Percentiles rank a stretch among this genome's conserved stretches.
phyloP scores from a whole-genome alignment of 306 rosid genomes.

The Oxytropis ochrocephala region DNA sequence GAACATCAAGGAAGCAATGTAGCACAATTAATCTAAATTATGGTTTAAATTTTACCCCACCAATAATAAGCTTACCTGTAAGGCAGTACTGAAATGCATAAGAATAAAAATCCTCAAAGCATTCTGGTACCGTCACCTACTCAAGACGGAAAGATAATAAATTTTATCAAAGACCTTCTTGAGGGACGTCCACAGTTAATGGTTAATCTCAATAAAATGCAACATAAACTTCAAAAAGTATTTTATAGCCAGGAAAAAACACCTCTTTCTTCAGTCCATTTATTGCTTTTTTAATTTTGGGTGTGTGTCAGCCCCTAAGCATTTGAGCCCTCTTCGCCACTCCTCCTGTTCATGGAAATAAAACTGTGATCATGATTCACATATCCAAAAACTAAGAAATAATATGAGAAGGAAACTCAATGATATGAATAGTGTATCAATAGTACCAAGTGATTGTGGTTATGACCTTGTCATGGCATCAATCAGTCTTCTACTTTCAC shows the following conservation, averaged over 20 bases:
- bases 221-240: not conserved
- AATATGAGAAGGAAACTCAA: conserved; percentile 6
- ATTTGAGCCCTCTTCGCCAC: conserved; percentile 63
- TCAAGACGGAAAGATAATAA: conserved; percentile 20
- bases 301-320: conserved; percentile 37
- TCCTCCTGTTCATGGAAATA: conserved; percentile 44
- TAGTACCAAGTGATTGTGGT: not conserved
- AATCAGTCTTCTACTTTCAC: not conserved
- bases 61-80: conserved; percentile 42
- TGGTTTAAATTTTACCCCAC: not conserved
- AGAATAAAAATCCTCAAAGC: conserved; percentile 54
- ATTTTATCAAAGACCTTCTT: conserved; percentile 4
- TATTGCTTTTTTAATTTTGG: conserved; percentile 45
- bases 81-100: conserved; percentile 54
- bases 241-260: not conserved
- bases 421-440: not conserved
- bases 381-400: conserved; percentile 1
- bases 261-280: conserved; percentile 54
- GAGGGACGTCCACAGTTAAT: not conserved
- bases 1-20: not conserved
- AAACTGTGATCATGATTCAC: not conserved
- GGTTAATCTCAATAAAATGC: conserved; percentile 12
- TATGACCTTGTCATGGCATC: not conserved
- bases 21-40: conserved; percentile 14
- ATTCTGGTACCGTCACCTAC: conserved; percentile 37